Evolutionary conservation across 176 grass and related monocot genomes (phyloP), one percentile per base, ranked within the genome.

Genomic region (Chrysopogon serrulatus): DNA sequence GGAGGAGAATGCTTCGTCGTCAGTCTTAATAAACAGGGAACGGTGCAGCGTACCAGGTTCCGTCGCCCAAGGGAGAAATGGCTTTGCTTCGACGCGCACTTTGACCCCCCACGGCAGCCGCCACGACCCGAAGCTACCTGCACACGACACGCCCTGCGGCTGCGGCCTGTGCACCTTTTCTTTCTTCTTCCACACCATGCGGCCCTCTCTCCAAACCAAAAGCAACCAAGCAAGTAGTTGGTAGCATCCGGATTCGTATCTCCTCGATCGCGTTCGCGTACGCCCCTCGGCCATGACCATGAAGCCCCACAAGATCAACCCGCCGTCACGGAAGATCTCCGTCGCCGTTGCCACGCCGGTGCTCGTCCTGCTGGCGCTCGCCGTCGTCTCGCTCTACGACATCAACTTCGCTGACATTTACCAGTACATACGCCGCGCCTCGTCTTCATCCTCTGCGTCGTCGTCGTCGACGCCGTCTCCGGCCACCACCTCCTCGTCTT

Each of bases 381-480:
- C 63, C 5, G 48, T 78, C 65, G 33, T 88, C 73, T 64, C 86
- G 18, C 86, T 88, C 53, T 83, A 83, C 34, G 73, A 88, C 73
- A 4, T 78, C 65, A 42, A 27, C 39, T 47, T 83, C 80, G 16
- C 65, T 5, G 72, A 64, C 4, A 44, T 41, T 4, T 83, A 83
- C 32, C 64, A 6, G 54, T 48, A 69, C 73, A 40, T 70, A 18
- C 41, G 57, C 33, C 59, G 69, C 14, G 17, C 37, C 30, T 74
- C 85, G 7, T 28, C 69, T 68, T 37, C 33, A 10, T 42, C 57
- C 0, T 27, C 48, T 2, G 10, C 81, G 2, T 18, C 51, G 7
- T 23, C 42, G 0, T 8, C 76, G 0, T 60, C 83, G 19, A 67
- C 19, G 65, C 21, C 66, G 65, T 40, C 65, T 12, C 19, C 18